A percentile compares a stretch with the other conserved stretches of the same genome.
phyloP scores from a whole-genome alignment of 768 basidiomycete genomes.

The Trametes coccinea region DNA sequence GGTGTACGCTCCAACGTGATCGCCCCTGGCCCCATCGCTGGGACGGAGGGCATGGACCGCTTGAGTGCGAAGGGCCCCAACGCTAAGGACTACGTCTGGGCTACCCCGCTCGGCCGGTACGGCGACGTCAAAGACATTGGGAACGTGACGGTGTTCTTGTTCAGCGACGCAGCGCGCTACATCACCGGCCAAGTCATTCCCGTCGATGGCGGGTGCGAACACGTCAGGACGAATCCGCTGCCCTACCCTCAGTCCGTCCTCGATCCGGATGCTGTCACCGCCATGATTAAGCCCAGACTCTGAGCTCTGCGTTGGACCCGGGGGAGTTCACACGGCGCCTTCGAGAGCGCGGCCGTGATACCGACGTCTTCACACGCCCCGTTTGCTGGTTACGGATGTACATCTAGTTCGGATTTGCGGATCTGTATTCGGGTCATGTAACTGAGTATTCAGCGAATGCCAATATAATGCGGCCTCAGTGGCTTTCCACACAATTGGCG shows the following conservation, averaged over 20 bases:
- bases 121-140: conserved; percentile 66
- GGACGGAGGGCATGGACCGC: conserved; percentile 75
- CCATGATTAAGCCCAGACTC: conserved; percentile 50
- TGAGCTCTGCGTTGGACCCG: conserved; percentile 17
- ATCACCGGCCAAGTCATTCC: conserved; percentile 76
- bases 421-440: not conserved
- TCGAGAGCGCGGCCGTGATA: not conserved
- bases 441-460: not conserved
- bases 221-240: conserved; percentile 47
- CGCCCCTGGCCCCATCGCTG: conserved; percentile 78
- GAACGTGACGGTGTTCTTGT: conserved; percentile 75
- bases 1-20: conserved; percentile 92
- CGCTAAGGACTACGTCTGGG: conserved; percentile 23
- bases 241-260: conserved; percentile 68
- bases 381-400: not conserved
- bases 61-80: conserved; percentile 36
- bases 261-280: conserved; percentile 52
- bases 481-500: not conserved
- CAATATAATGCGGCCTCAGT: not conserved
- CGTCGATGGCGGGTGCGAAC: conserved; percentile 67
- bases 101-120: conserved; percentile 47
- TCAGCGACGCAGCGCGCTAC: conserved; percentile 76
- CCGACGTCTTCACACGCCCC: not conserved
- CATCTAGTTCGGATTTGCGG: not conserved
- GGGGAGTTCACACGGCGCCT: not conserved